Evolutionary conservation across 805 yeast genomes (phyloP).

Genomic region (Kazachstania africana): DNA sequence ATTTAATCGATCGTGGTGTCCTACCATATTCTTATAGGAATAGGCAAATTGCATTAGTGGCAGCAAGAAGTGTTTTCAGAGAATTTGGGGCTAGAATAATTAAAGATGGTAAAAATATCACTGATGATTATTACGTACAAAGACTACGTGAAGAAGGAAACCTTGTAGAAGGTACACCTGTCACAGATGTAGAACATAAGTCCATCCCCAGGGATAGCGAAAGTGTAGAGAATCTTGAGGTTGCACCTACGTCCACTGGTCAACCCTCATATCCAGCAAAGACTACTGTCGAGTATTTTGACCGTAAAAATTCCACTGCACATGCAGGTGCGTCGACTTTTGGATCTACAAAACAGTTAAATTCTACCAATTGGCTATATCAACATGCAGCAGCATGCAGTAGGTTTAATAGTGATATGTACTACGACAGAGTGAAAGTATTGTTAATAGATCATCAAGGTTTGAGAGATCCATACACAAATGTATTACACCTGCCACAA

Average conservation of each 20-base stretch:
- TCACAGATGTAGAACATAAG: slow-evolving; percentile 8
- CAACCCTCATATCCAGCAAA: slow-evolving; percentile 20
- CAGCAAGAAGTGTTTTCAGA: slow-evolving; percentile 79
- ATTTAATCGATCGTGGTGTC: slow-evolving; percentile 65
- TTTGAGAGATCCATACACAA: slow-evolving; percentile 71
- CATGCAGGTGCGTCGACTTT: slow-evolving; percentile 4
- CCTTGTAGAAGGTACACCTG: slow-evolving; percentile 47
- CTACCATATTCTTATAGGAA: slow-evolving; percentile 88
- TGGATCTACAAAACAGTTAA: slow-evolving; percentile 29
- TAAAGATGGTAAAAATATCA: slow-evolving; percentile 65
- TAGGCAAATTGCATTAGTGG: slow-evolving; percentile 76
- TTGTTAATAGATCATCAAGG: slow-evolving; percentile 39
- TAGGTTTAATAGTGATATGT: slow-evolving; percentile 53
- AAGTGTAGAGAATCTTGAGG: not conserved
- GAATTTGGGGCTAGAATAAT: slow-evolving; percentile 87
- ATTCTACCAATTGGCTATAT: slow-evolving; percentile 72
- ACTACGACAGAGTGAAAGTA: slow-evolving; percentile 43
- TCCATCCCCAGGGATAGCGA: slow-evolving; percentile 1
- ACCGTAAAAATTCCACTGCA: slow-evolving; percentile 19
- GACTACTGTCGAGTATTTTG: slow-evolving; percentile 30
- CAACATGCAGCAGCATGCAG: slow-evolving; percentile 74
- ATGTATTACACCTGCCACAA: slow-evolving; percentile 62
- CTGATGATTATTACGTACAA: slow-evolving; percentile 80
- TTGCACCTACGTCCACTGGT: slow-evolving; percentile 1
- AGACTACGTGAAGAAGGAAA: slow-evolving; percentile 41